Evolutionary conservation across 2,329 filamentous ascomycete species (phyloP), one percentile per base, ranked within the genome.

Genomic region (Aspergillus costaricaensis): DNA sequence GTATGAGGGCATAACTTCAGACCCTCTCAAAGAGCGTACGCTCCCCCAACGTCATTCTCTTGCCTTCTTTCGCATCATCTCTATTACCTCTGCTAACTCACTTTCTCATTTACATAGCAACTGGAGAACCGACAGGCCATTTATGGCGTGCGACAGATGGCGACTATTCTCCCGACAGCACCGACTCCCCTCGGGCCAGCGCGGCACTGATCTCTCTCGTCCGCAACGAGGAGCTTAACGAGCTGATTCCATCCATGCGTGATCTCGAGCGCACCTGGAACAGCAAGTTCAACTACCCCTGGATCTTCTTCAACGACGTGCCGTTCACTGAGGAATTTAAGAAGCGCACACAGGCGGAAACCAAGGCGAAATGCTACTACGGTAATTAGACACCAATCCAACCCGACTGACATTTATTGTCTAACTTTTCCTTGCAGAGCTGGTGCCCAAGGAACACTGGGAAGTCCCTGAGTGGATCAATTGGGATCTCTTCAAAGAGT

Each of bases 271-370:
- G 90, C 66, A 98, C 94, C 1, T 99, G 93, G 92, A 99, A 99
- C 73, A 83, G 87, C 82, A 99, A 99, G 74, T 99, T 98, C 86
- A 99, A 99, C 81, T 99, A 99, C 74, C 95, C 95, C 0, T 99
- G 95, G 92, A 97, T 92, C 8, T 99, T 99, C 77, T 96, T 99
- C 84, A 99, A 99, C 79, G 94, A 99, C 72, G 88, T 91, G 55
- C 91, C 91, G 15, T 99, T 99, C 73, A 88, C 90, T 2, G 90
- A 95, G 15, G 93, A 98, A 70, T 99, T 99, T 82, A 98, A 96
- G 80, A 82, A 81, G 70, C 86, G 85, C 76, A 98, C 93, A 0
- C 82, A 85, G 64, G 91, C 88, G 27, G 88, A 86, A 54, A 98
- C 94, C 17, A 96, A 96, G 67, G 95, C 94, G 50, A 88, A 96